Evolutionary conservation across 2,329 filamentous ascomycete species (phyloP), one percentile per base, ranked within the genome.

Genomic region (Trichoderma lentiforme): DNA sequence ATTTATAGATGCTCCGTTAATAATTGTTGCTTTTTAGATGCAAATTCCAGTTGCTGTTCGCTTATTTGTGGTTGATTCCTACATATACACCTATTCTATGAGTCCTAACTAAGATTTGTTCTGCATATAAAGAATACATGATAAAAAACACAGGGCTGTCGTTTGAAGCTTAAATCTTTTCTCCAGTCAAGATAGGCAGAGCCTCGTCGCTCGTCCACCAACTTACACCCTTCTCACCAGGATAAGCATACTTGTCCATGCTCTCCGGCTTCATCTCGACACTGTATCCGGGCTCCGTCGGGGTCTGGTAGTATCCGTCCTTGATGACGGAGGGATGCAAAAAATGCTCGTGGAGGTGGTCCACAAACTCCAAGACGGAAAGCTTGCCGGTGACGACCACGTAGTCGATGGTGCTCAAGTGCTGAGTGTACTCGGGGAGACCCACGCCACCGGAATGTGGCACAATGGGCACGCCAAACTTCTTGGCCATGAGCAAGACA

Each of bases 261-360:
- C 93, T 96, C 75, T 91, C 92, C 4, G 90, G 83, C 88, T 93
- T 95, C 94, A 97, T 97, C 88, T 97, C 93, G 3, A 97, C 94
- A 78, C 92, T 95, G 82, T 97, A 97, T 0, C 94, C 94, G 0
- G 94, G 87, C 79, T 94, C 90, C 74, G 84, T 91, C 0, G 95
- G 94, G 1, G 95, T 97, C 75, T 92, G 92, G 83, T 97, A 97
- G 82, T 94, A 96, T 4, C 94, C 95, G 75, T 94, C 91, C 83
- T 91, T 90, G 77, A 97, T 93, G 71, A 91, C 87, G 2, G 90
- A 88, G 1, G 94, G 94, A 81, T 97, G 88, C 78, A 93, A 84
- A 81, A 97, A 97, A 83, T 97, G 94, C 87, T 97, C 94, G 82
- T 97, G 95, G 78, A 97, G 83, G 82, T 97, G 93, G 80, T 97